These are phyloP conservation scores for Lentinula novae-zelandiae DNA, from an alignment of 1,284 basidiomycete species.

Conservation along the genomic window DNA sequence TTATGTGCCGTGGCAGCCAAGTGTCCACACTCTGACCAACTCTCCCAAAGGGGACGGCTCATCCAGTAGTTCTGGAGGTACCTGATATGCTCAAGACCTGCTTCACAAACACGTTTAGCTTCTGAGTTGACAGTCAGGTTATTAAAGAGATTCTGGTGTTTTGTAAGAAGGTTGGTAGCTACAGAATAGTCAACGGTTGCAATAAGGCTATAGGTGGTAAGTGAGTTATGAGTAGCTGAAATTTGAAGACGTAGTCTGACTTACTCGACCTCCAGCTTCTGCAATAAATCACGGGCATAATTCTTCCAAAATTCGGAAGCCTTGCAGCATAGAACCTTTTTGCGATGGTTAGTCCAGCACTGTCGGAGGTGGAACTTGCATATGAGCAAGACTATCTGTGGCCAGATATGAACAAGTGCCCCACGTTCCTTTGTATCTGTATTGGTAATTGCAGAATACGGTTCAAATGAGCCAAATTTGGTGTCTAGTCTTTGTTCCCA, in stretches of 20 bases:
- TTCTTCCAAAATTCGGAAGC: neutral
- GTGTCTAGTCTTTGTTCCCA: neutral
- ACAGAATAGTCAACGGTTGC: neutral
- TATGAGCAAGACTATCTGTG: too few species aligned
- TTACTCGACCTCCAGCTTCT: neutral
- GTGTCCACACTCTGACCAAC: constrained; percentile 15
- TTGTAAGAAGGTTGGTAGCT: neutral
- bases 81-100: constrained; percentile 8
- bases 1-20: constrained; percentile 2
- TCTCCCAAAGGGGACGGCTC: constrained; percentile 12
- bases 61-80: constrained; percentile 15
- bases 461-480: constrained; percentile 19
- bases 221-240: neutral
- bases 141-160: neutral
- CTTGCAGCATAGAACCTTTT: neutral
- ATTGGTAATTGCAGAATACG: constrained; percentile 13
- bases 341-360: neutral
- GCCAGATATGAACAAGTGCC: too few species aligned
- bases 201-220: neutral
- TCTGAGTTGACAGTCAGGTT: neutral
- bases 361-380: too few species aligned
- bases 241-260: neutral
- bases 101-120: neutral
- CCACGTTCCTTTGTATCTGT: too few species aligned
- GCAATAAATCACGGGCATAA: neutral